Evolutionary conservation across 257 asterid genomes (phyloP), one percentile per base, ranked within the genome.

Genomic region (Capsicum chinense): DNA sequence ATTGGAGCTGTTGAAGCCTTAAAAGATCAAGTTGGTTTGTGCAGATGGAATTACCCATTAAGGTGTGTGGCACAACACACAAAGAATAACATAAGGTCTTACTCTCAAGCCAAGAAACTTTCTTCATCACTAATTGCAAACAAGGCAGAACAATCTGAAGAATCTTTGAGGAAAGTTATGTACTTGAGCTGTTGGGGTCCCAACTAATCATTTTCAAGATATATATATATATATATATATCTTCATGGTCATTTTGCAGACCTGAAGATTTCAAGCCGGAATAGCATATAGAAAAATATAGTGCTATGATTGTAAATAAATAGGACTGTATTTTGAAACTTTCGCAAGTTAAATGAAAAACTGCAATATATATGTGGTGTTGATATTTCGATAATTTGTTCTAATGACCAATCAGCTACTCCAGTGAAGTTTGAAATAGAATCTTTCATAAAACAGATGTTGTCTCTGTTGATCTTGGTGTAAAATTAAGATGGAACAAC

Each of bases 141-240:
- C 0, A 44, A 44, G 48, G 48, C 48, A 44, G 48, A 44, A 6
- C 48, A 44, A 44, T 44, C 48, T 44, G 48, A 44, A 44, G 48
- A 44, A 44, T 44, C 48, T 0, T 44, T 44, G 7, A 44, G 48
- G 48, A 44, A 44, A 44, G 48, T 44, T 44, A 44, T 44, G 48
- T 39, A 39, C 33, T 85, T 85, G 86, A 87, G 89, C 79, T 85
- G 89, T 33, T 87, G 89, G 89, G 89, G 89, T 79, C 88, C 88
- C 10, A 78, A 70, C 44, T 70, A 4, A 85, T 66, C 68, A 26
- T 14, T 5, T 33, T 6, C 21, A 4, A 44, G 6, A 33, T 15
- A 21, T 26, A 26, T 26, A 26, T 26, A 26, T 26, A 26, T 26
- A 26, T 26, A 26, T 26, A 26, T 26, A 26, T 26, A 26, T 2